Conservation (phyloP, 805 yeast genomes). For the Allodekkera sacchari region DNA sequence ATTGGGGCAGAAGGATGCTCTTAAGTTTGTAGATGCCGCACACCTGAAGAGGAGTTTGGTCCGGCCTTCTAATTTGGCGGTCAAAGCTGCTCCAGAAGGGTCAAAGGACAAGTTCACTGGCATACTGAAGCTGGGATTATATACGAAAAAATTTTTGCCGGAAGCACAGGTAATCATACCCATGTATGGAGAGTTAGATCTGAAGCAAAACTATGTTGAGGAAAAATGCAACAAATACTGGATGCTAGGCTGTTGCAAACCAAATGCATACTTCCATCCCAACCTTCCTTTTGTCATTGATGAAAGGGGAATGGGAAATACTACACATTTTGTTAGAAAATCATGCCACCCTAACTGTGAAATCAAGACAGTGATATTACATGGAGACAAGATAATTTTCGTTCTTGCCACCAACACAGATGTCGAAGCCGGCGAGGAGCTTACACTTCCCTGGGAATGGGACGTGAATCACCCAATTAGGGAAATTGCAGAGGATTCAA, state of each 20-base stretch:
- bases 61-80: slow-evolving; percentile 17
- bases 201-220: slow-evolving; percentile 51
- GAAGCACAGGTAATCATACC: slow-evolving; percentile 48
- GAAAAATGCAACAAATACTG: slow-evolving; percentile 73
- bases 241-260: slow-evolving; percentile 61
- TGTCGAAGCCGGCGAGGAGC: slow-evolving; percentile 58
- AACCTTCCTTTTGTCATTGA: slow-evolving; percentile 64
- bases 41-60: slow-evolving; percentile 16
- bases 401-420: slow-evolving; percentile 47
- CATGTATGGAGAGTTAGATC: slow-evolving; percentile 65
- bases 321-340: slow-evolving; percentile 64
- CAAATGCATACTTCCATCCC: slow-evolving; percentile 49
- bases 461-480: slow-evolving; percentile 69
- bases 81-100: slow-evolving; percentile 52
- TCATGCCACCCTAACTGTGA: slow-evolving; percentile 73
- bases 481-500: slow-evolving; percentile 35
- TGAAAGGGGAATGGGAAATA: slow-evolving; percentile 72
- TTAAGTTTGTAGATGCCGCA: slow-evolving; percentile 14
- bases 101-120: slow-evolving; percentile 58
- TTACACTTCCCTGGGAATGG: slow-evolving; percentile 87
- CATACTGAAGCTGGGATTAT: slow-evolving; percentile 60
- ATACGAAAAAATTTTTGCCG: slow-evolving; percentile 31
- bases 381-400: slow-evolving; percentile 33
- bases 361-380: slow-evolving; percentile 42
- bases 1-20: slow-evolving; percentile 14